Percentiles rank a stretch among this genome's conserved stretches.
phyloP scores from a whole-genome alignment of 164 flowering plant species.

The Vitis rotundifolia region DNA sequence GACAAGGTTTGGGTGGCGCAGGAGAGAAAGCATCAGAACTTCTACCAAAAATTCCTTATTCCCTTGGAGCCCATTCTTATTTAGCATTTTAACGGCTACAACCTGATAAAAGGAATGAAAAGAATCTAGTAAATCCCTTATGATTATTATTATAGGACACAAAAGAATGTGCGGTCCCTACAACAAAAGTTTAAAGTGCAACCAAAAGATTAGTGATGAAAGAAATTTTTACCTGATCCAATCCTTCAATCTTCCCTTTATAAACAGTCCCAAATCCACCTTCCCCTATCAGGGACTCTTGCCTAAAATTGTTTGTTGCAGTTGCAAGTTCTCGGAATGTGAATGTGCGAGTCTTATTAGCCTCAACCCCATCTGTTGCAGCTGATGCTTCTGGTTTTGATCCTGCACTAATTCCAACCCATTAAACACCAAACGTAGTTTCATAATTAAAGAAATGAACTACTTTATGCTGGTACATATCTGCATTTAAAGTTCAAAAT shows the following conservation, averaged over 20 bases:
- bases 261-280: constrained; percentile 39
- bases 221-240: constrained; percentile 21
- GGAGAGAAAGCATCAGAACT: constrained; percentile 35
- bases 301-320: constrained; percentile 30
- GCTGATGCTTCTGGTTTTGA: neutral
- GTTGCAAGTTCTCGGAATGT: constrained; percentile 28
- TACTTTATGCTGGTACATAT: too few species aligned
- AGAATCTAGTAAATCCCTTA: neutral
- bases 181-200: too few species aligned
- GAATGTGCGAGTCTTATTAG: constrained; percentile 11
- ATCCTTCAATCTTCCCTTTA: constrained; percentile 19
- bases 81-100: constrained; percentile 29
- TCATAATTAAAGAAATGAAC: too few species aligned
- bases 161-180: neutral
- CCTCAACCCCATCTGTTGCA: neutral
- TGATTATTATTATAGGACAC: too few species aligned
- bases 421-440: too few species aligned
- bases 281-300: constrained; percentile 22
- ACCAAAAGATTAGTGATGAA: neutral
- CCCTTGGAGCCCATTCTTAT: constrained; percentile 28
- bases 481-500: too few species aligned
- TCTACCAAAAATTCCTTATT: constrained; percentile 37
- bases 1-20: constrained; percentile 38
- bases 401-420: neutral
- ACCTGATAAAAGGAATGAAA: constrained; percentile 8